Conservation (phyloP, 225 moss, liverwort and hornwort genomes). For the Lunularia cruciata region DNA sequence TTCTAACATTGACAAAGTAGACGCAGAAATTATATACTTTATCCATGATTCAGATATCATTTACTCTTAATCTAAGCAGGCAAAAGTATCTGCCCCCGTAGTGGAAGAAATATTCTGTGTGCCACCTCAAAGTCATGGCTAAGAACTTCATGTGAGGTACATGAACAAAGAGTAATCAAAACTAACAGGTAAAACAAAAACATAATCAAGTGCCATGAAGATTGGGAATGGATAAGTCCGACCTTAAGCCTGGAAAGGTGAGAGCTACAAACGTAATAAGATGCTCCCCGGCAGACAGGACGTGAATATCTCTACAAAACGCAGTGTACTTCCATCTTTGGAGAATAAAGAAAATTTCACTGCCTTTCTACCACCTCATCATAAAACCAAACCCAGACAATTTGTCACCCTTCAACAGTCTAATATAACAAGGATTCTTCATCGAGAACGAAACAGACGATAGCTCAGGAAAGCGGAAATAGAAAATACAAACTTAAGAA, state of each 20-base stretch:
- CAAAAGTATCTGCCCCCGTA: no score
- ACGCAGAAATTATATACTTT: no score
- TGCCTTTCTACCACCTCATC: neutral
- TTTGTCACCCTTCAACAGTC: neutral
- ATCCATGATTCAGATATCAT: no score
- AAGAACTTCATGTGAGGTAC: no score
- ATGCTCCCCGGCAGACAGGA: slow-evolving; percentile 5
- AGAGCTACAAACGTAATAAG: neutral
- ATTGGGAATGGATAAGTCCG: neutral
- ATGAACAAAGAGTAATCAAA: no score
- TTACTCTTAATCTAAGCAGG: no score
- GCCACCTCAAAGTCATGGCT: no score
- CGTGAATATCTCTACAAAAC: neutral
- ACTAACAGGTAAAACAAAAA: neutral
- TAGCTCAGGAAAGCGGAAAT: neutral
- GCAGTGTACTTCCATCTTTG: neutral
- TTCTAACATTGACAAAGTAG: no score
- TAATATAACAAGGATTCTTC: neutral
- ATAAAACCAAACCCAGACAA: neutral
- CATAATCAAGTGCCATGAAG: neutral
- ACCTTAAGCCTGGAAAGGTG: neutral
- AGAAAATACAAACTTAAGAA: neutral
- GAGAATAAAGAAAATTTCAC: neutral
- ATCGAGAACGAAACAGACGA: neutral
- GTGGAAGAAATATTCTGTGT: no score